Percentiles rank a stretch among this genome's conserved stretches.
Evolutionary conservation across 2,329 filamentous ascomycete species (phyloP).

Genomic region (Lachnellula cervina): DNA sequence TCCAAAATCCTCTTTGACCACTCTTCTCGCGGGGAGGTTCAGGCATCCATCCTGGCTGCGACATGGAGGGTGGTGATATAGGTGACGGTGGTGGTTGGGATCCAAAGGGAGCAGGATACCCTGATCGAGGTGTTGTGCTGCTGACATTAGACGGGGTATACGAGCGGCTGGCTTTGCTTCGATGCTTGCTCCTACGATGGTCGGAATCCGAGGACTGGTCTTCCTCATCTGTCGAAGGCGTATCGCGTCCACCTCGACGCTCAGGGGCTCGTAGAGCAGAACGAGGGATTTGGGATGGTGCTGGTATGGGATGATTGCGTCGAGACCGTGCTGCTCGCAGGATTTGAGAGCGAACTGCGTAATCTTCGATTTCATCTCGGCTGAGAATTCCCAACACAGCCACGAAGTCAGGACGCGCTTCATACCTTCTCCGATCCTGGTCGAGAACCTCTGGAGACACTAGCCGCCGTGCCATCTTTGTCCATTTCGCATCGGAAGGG

Average conservation of each 20-base stretch:
- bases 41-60: not conserved
- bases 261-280: slow-evolving; percentile 8
- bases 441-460: slow-evolving; percentile 55
- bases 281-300: not conserved
- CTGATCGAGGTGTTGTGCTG: slow-evolving; percentile 12
- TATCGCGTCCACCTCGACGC: slow-evolving; percentile 6
- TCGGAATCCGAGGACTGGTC: slow-evolving; percentile 11
- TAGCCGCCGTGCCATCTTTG: slow-evolving; percentile 49
- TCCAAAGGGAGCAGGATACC: slow-evolving; percentile 24
- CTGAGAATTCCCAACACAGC: slow-evolving; percentile 53
- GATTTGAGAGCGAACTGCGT: slow-evolving; percentile 39
- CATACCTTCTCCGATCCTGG: slow-evolving; percentile 52
- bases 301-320: slow-evolving; percentile 6
- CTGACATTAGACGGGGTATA: slow-evolving; percentile 6
- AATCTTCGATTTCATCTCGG: slow-evolving; percentile 47
- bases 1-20: not conserved
- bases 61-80: not conserved
- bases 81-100: slow-evolving; percentile 12
- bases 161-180: not conserved
- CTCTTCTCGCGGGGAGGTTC: slow-evolving; percentile 1
- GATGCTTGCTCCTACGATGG: slow-evolving; percentile 1
- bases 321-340: slow-evolving; percentile 31
- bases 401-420: slow-evolving; percentile 56
- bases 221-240: slow-evolving; percentile 3
- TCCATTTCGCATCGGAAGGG: slow-evolving; percentile 54